Conservation (phyloP, 2,329 filamentous ascomycete genomes). For the Beauveria brongniartii region DNA sequence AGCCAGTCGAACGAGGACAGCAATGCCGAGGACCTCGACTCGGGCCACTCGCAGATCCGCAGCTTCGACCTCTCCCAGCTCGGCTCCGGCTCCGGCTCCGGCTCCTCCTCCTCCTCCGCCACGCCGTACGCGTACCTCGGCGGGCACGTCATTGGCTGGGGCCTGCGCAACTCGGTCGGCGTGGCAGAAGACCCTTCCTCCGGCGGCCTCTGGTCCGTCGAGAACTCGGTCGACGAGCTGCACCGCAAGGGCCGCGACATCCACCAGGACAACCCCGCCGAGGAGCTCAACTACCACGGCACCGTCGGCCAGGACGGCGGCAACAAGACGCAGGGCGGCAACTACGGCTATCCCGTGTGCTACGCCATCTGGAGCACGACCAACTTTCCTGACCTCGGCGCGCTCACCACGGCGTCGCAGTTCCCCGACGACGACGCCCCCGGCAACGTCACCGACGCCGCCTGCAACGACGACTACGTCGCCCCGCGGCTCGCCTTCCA, state of each 20-base stretch:
- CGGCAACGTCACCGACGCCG: conserved; percentile 31
- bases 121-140: conserved; percentile 37
- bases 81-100: conserved; percentile 13
- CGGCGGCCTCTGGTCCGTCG: conserved; percentile 51
- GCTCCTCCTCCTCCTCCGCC: conserved; percentile 12
- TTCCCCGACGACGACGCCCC: conserved; percentile 33
- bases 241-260: conserved; percentile 50
- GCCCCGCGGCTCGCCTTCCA: conserved; percentile 49
- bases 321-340: conserved; percentile 30
- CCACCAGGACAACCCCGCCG: conserved; percentile 61
- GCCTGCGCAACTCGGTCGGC: conserved; percentile 64
- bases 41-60: conserved; percentile 60
- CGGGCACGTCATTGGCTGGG: conserved; percentile 53
- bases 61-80: conserved; percentile 38
- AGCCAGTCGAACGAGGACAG: conserved; percentile 55
- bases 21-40: conserved; percentile 38
- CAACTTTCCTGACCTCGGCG: conserved; percentile 30
- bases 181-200: conserved; percentile 52
- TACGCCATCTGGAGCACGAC: conserved; percentile 56
- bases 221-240: conserved; percentile 63
- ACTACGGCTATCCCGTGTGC: conserved; percentile 66
- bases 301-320: conserved; percentile 33
- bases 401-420: conserved; percentile 39
- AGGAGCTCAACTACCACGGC: conserved; percentile 67
- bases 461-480: conserved; percentile 35